Evolutionary conservation across 805 yeast genomes (phyloP), one percentile per base, ranked within the genome.

Genomic region (Citeromyces nyonsensis): DNA sequence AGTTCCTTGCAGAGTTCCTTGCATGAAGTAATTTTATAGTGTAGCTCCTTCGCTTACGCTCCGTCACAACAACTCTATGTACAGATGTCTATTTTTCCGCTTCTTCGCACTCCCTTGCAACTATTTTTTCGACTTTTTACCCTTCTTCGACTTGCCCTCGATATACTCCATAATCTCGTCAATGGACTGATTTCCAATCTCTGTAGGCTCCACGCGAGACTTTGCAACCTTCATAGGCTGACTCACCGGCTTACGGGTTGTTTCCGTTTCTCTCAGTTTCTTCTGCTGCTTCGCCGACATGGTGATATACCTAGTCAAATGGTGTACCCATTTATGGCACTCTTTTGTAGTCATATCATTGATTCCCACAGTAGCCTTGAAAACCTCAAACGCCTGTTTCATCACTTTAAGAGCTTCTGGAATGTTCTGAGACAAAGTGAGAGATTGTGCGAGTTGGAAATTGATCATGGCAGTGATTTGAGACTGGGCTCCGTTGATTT

Each of bases 101-200:
- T 40, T 54, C 51, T 32, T 51, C 51, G 11, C 49, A 37, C 14
- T 41, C 37, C 14, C 43, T 34, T 9, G 38, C n/a, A n/a, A n/a
- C n/a, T n/a, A n/a, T n/a, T 44, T 47, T 33, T 40, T 44, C 37
- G 48, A 47, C 40, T 54, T 51, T 32, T 51, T 51, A 11, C 49
- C 37, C 14, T 41, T 37, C 14, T 43, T 34, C 10, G 38, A 33
- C n/a, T 45, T 47, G 33, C 88, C 88, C 49, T 75, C 78, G 45
- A 82, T 77, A 46, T 72, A 82, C 38, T 63, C 61, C 54, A 82
- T 57, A 37, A 82, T 63, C 37, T 79, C 93, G 34, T 78, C 88
- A 33, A 81, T 66, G 12, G 83, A 71, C 51, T 74, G 66, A 34
- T 60, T 55, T 6, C 80, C 75, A 38, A 80, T 59, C 39, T 55